Percentiles rank a stretch among this genome's conserved stretches.
Conservation (phyloP, 192 early-diverging fungal species). For the Coemansia sp. region DNA sequence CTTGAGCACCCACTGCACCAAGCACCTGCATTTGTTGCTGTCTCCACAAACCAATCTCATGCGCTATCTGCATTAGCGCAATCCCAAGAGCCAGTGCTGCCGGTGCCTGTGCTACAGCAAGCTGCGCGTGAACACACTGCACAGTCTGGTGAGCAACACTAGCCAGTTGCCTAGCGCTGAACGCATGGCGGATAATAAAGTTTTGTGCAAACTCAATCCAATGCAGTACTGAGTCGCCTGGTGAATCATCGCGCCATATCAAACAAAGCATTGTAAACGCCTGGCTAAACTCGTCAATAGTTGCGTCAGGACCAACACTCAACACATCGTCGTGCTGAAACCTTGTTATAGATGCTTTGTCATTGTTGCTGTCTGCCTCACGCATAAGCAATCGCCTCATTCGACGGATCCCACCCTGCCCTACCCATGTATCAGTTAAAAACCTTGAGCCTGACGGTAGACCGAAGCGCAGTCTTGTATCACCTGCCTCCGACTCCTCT, state of each 20-base stretch:
- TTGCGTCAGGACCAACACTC: conserved; percentile 23
- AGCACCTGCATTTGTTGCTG: not conserved
- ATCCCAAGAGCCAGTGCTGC: conserved; percentile 28
- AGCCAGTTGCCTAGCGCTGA: not conserved
- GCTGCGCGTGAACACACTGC: conserved; percentile 5
- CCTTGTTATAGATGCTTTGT: not conserved
- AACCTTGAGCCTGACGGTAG: conserved; percentile 37
- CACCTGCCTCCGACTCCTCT: not conserved
- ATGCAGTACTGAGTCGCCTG: conserved; percentile 1
- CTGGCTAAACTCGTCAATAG: conserved; percentile 33
- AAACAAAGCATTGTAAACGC: conserved; percentile 34
- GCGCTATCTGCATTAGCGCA: conserved; percentile 28
- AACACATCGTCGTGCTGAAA: conserved; percentile 33
- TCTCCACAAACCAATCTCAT: conserved; percentile 8
- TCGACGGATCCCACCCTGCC: conserved; percentile 31
- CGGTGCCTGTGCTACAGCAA: conserved; percentile 3
- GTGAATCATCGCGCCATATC: conserved; percentile 26
- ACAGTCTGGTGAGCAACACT: not conserved
- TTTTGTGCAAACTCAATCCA: conserved; percentile 44
- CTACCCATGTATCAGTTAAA: conserved; percentile 32
- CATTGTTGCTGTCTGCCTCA: not conserved
- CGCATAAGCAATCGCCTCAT: conserved; percentile 14
- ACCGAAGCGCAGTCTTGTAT: not conserved
- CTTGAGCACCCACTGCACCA: conserved; percentile 34
- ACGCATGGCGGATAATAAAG: conserved; percentile 5